Base-by-base conservation (phyloP, 2,329 filamentous ascomycete genomes). In the Allantophomopsis cytisporea region DNA sequence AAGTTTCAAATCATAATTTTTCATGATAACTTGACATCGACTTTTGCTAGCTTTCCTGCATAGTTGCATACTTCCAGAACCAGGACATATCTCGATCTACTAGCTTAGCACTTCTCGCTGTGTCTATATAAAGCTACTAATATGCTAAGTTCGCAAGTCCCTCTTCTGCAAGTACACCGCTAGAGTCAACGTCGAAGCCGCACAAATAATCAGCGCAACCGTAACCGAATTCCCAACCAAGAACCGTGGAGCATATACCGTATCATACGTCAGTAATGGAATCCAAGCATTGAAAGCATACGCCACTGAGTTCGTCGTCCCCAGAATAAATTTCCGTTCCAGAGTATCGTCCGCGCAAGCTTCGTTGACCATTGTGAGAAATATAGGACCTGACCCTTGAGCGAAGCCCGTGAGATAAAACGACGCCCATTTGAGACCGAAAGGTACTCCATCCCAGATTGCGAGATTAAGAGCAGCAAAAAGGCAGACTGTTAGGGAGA, bases 211-310 rank as follows among this genome's bases (percentile, higher is more conserved):
- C 36, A 28, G 52, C 50, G 36, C 50, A 40, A 1, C 23, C 47
- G 50, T 52, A 4, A 50, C 47, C 4, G 45, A 44, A 41, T 52
- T 50, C 12, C 49, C 49, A 12, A 47, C 39, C 36, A 50, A 32
- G 35, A 53, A 52, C 7, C 48, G 39, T 2, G 50, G 50, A 2
- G 50, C 49, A 16, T 49, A 47, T 2, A 36, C 46, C 11, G 50
- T 53, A 36, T 52, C 47, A 31, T 53, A 53, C 1, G 48, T 49
- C n/a, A 53, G 34, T 7, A 52, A 37, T 3, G 50, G 49, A 28
- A 53, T 50, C 50, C 49, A 53, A 12, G 50, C 49, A 32, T 51
- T 51, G 40, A 53, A 53, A 2, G 49, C 49, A 40, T 50, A 50
- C 18, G 49, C 50, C 5, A 51, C 44, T 1, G 48, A 47, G n/a